Base-by-base conservation (phyloP, 2,329 filamentous ascomycete species). In the Fusarium sp. region DNA sequence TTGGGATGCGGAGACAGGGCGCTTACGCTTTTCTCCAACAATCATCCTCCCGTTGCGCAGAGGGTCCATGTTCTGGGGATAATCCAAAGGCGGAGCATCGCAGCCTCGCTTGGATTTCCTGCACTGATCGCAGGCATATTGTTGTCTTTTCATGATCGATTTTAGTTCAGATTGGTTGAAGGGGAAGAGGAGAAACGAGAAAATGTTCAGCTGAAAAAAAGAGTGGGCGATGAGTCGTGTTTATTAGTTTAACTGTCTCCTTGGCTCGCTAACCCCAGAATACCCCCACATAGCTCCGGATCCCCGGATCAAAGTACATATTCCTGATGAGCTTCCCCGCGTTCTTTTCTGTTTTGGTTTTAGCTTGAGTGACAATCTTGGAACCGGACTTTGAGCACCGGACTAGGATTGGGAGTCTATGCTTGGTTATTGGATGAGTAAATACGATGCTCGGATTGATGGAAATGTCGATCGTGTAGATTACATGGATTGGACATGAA, bases 121-220 rank as follows among this genome's bases (percentile, higher is more conserved):
- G 17, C 61, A 64, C 32, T 64, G 61, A 15, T 64, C 61, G 40
- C 61, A 64, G 27, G 61, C 61, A 43, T 64, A 64, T 17, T 64
- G 61, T 3, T 48, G 41, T 64, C 61, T 63, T 19, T 64, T 64
- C 61, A 64, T 64, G 20, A 19, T n/a, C 6, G 4, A 30, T 11
- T 30, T 30, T 11, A 30, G 27, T 13, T 30, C 13, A 13, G 19
- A 37, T 23, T 7, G 10, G 13, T 6, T 4, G 4, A 45, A 10
- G 9, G 30, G 3, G n/a, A 20, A 4, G 27, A 11, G 10, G 5
- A 30, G 10, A 30, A 30, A 30, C 7, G 9, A 23, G 2, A 25
- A 23, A 27, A 33, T 27, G 37, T 15, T 17, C 14, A 39, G 4
- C 13, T 20, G 15, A 30, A 30, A 32, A 19, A 32, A 27, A 32